These are phyloP conservation scores for Fusarium decemcellulare DNA, from an alignment of 2,329 filamentous ascomycete genomes.

Conservation along the genomic window DNA sequence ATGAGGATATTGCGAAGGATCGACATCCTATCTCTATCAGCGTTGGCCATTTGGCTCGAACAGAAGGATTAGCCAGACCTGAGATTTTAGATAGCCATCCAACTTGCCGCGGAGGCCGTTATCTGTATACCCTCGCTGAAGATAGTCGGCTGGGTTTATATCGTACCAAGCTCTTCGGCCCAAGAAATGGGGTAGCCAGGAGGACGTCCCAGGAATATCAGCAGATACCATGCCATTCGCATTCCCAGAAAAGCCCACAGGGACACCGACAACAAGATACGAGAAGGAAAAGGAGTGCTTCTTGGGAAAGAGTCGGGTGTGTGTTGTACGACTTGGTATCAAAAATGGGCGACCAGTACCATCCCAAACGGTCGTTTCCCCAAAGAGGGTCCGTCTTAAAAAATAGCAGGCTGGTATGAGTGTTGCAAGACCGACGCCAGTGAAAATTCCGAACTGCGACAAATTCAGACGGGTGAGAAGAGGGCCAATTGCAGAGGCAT, in stretches of 20 bases:
- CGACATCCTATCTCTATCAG: conserved; percentile 63
- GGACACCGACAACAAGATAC: conserved; percentile 78
- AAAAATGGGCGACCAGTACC: conserved; percentile 61
- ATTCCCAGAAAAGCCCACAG: conserved; percentile 72
- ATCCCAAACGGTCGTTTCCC: background rate
- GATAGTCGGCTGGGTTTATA: conserved; percentile 72
- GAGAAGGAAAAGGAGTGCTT: conserved; percentile 79
- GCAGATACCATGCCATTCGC: conserved; percentile 70
- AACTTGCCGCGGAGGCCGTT: conserved; percentile 76
- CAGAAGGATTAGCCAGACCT: conserved; percentile 58
- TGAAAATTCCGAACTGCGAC: conserved; percentile 9
- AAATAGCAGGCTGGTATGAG: background rate
- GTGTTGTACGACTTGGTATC: conserved; percentile 76
- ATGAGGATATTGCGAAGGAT: conserved; percentile 72
- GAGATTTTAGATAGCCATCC: conserved; percentile 68
- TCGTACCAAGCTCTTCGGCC: conserved; percentile 66
- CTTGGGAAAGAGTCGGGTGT: conserved; percentile 76
- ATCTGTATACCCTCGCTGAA: conserved; percentile 66
- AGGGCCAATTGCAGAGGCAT: conserved; percentile 10
- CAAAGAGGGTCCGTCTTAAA: background rate
- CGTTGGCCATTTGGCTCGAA: background rate
- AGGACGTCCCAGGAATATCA: conserved; percentile 43
- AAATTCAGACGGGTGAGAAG: conserved; percentile 9
- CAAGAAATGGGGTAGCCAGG: conserved; percentile 50
- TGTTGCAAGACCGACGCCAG: background rate